Evolutionary conservation across 257 asterid species (phyloP), one percentile per base, ranked within the genome.

Genomic region (Datura wrightii): DNA sequence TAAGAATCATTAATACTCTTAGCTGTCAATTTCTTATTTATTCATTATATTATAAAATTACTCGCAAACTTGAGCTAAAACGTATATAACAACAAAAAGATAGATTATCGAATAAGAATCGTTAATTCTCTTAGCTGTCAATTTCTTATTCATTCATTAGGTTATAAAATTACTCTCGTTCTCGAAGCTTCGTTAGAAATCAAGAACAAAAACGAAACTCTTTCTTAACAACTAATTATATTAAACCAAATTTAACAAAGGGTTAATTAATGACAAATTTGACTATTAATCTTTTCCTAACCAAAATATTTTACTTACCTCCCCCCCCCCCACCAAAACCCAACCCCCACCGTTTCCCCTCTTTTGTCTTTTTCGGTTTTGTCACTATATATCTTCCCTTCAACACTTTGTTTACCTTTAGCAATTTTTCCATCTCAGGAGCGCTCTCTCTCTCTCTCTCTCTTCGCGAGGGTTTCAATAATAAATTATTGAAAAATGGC

Each of bases 401-500:
- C 46, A 11, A 41, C 34, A n/a, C 81, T 74, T 48, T 7, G 6
- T 24, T 11, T 5, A 48, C 36, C 60, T 74, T 48, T 48, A 19
- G 59, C 81, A 0, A 48, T 74, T 74, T 72, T 44, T 19, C 39
- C 81, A 46, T 65, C 8, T 10, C 50, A 18, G 59, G 46, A 60
- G 1, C 50, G 3, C 42, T 3, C 2, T 2, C 42, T 39, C 42
- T 39, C 63, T 24, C 85, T 19, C 34, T 11, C 16, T 54, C 59
- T 34, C 72, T 37, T 50, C 83, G 0, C 70, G n/a, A 31, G 54
- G 44, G 36, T 44, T 18, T 70, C 39, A 55, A 34, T 52, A 37
- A n/a, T 19, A 44, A 39, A 79, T 82, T 2, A 9, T 36, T 18
- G 6, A 3, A 79, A 84, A 41, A 92, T 92, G 97, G 88, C 92